Base-by-base conservation (phyloP, 257 asterid genomes). In the Cordia subcordata region DNA sequence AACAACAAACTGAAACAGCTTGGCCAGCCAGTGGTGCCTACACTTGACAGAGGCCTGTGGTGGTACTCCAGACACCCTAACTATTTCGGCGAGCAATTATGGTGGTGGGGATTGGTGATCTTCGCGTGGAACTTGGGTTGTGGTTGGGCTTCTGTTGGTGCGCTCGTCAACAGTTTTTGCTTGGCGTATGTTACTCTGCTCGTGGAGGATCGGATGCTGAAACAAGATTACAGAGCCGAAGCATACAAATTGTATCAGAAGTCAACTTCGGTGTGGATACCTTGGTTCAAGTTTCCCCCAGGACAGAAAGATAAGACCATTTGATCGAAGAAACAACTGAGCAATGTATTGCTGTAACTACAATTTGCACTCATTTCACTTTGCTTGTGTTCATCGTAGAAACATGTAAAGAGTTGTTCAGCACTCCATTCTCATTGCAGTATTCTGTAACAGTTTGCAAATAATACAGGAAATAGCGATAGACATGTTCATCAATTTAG, bases 71-170 rank as follows among this genome's bases (percentile, higher is more conserved):
- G 96, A 4, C 98, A 92, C 64, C 98, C 96, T 0, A 92, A 92
- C 79, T 92, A 92, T 61, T 75, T 92, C 10, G 98, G 98, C 5
- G 98, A 92, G 84, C 98, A 92, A 72, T 42, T 92, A 60, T 92
- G 96, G 98, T 92, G 99, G 99, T 92, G 94, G 96, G 98, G 99
- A 10, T 71, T 92, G 51, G 83, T 23, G 32, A 66, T 84, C 54
- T 81, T 85, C 39, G 87, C 83, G 1, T 92, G 89, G 96, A 82
- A 81, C 76, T 73, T 92, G 75, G 96, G 72, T 49, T 53, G 47
- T n/a, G 75, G 77, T 6, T 84, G 93, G 96, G 60, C 68, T 4
- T 86, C 78, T 42, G 23, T 75, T 8, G 99, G 96, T 38, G 81
- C 96, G 1, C 83, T 92, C 42, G 8, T 79, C 13, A 88, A 92